These are phyloP conservation scores for Russula olivacea DNA, from an alignment of 768 basidiomycete species.

Conservation along the genomic window DNA sequence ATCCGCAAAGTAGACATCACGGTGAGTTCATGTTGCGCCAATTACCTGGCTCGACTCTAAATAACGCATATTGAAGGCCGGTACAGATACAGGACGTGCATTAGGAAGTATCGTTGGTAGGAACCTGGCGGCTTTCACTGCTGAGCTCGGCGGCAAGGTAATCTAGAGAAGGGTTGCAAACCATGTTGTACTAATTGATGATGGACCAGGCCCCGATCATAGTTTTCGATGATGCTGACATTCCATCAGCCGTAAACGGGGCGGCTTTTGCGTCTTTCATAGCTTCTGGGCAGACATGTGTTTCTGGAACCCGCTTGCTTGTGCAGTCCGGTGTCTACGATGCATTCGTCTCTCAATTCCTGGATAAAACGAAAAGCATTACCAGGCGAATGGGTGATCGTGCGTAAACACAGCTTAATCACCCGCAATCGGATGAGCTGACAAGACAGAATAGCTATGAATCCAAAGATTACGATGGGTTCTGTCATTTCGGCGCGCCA, in stretches of 20 bases:
- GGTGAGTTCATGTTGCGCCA: conserved; percentile 36
- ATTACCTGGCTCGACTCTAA: background rate
- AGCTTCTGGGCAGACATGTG: conserved; percentile 85
- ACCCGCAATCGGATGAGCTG: background rate
- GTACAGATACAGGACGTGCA: conserved; percentile 69
- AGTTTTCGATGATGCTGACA: conserved; percentile 72
- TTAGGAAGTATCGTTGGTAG: conserved; percentile 67
- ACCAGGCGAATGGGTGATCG: conserved; percentile 71
- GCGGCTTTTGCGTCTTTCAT: conserved; percentile 79
- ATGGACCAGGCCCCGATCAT: conserved; percentile 63
- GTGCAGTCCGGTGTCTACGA: conserved; percentile 67
- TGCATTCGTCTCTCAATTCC: conserved; percentile 54
- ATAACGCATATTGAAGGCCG: conserved; percentile 44
- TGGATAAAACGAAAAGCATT: conserved; percentile 59
- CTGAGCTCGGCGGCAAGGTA: conserved; percentile 84
- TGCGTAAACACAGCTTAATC: conserved; percentile 29
- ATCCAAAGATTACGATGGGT: conserved; percentile 71
- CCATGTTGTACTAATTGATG: background rate
- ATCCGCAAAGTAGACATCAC: conserved; percentile 83
- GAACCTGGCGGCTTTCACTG: conserved; percentile 71
- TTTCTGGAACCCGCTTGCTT: conserved; percentile 83
- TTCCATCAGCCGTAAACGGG: conserved; percentile 72
- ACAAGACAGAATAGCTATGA: conserved; percentile 46
- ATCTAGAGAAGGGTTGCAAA: background rate
- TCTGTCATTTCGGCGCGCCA: conserved; percentile 65